phyloP scores from a whole-genome alignment of 495 filamentous ascomycete species.

The Paragyromitra xinjiangensis region DNA sequence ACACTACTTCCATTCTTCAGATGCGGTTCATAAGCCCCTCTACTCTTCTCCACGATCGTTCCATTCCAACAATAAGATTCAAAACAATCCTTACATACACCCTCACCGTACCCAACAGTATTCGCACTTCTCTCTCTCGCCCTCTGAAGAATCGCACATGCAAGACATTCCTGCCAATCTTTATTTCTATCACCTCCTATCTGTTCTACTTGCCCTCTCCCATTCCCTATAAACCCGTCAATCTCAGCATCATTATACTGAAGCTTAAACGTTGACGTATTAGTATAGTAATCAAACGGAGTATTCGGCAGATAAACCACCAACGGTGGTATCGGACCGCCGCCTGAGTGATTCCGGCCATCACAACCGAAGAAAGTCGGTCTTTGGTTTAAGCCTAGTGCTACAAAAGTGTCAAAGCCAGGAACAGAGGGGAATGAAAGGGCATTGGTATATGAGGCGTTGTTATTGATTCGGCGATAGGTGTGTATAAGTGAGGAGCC shows the following conservation, averaged over 20 bases:
- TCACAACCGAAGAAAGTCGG: constrained; percentile 64
- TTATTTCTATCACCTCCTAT: constrained; percentile 30
- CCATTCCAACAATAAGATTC: constrained; percentile 58
- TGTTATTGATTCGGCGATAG: constrained; percentile 58
- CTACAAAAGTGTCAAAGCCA: constrained; percentile 56
- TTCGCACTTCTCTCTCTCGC: constrained; percentile 52
- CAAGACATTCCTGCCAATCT: constrained; percentile 60
- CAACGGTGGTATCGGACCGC: constrained; percentile 40
- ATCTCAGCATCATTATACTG: constrained; percentile 59
- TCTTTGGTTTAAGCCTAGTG: constrained; percentile 59
- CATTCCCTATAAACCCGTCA: constrained; percentile 61
- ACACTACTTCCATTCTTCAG: constrained; percentile 36
- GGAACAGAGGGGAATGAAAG: constrained; percentile 61
- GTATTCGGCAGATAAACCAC: constrained; percentile 63
- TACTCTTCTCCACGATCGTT: constrained; percentile 18
- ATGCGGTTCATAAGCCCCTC: constrained; percentile 12
- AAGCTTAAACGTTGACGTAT: constrained; percentile 57
- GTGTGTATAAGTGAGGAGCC: constrained; percentile 61
- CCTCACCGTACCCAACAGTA: constrained; percentile 46
- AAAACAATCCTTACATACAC: constrained; percentile 60
- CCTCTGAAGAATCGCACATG: constrained; percentile 60
- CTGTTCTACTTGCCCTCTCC: constrained; percentile 58
- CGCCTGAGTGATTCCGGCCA: constrained; percentile 38
- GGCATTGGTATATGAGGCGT: constrained; percentile 44
- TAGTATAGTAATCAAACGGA: constrained; percentile 58